Conservation (phyloP, 305 asterid genomes). For the Lippia alba region DNA sequence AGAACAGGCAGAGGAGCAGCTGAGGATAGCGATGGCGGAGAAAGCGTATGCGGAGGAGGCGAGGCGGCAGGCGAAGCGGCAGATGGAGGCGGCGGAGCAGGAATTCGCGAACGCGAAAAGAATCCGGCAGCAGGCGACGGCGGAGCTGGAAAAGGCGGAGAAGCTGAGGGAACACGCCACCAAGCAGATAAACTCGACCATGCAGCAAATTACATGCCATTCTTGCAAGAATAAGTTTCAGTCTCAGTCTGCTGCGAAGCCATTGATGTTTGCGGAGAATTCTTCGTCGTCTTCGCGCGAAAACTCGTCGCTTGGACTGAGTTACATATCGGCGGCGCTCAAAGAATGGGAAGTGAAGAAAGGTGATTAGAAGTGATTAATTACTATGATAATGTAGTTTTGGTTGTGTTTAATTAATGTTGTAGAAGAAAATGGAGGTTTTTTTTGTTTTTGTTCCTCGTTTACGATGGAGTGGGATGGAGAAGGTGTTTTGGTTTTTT, state of each 20-base stretch:
- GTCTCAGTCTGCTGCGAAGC: conserved; percentile 13
- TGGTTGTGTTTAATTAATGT: background rate
- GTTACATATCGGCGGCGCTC: conserved; percentile 51
- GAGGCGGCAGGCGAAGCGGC: conserved; percentile 65
- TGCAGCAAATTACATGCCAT: conserved; percentile 70
- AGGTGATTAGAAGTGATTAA: conserved; percentile 29
- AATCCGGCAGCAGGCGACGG: conserved; percentile 69
- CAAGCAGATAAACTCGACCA: conserved; percentile 51
- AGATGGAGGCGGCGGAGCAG: conserved; percentile 71
- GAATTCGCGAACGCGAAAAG: conserved; percentile 77
- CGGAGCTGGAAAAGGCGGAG: conserved; percentile 69
- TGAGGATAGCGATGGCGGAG: conserved; percentile 65
- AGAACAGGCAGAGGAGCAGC: conserved; percentile 52
- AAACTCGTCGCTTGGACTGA: conserved; percentile 38
- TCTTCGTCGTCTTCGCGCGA: conserved; percentile 32
- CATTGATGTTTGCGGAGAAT: conserved; percentile 7
- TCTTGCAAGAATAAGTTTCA: conserved; percentile 67
- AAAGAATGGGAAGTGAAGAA: conserved; percentile 50
- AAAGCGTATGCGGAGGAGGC: conserved; percentile 77
- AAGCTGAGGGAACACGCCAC: conserved; percentile 58
- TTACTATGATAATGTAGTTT: background rate
- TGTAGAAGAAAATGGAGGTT: no score
- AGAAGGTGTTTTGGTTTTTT: no score
- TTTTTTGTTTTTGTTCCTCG: no score
- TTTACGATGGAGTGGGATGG: no score